Conservation (phyloP, 345 rosid genomes). For the Chamaenerion angustifolium region DNA sequence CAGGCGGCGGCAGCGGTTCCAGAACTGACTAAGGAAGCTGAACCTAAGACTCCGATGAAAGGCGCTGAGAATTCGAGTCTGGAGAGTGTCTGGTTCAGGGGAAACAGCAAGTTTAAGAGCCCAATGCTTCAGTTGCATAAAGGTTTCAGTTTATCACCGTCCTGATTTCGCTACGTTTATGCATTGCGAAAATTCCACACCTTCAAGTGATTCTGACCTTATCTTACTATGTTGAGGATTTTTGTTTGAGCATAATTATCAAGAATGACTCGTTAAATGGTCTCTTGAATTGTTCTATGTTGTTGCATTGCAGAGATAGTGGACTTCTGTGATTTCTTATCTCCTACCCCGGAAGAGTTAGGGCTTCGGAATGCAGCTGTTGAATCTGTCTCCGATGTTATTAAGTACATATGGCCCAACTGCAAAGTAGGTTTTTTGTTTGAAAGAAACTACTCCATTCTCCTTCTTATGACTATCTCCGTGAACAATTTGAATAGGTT, state of each 20-base stretch:
- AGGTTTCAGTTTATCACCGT: slow-evolving; percentile 22
- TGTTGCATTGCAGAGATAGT: slow-evolving; percentile 48
- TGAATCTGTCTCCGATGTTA: slow-evolving; percentile 44
- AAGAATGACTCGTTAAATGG: background rate
- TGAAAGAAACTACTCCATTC: background rate
- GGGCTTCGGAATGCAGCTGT: slow-evolving; percentile 49
- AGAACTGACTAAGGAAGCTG: slow-evolving; percentile 12
- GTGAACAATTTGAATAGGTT: background rate
- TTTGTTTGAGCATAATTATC: background rate
- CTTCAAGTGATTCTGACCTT: background rate
- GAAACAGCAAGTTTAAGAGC: slow-evolving; percentile 48
- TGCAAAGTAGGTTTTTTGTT: slow-evolving; percentile 35
- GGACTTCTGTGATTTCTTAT: slow-evolving; percentile 68
- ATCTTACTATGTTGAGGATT: too few relatives aligned
- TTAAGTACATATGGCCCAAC: slow-evolving; percentile 82
- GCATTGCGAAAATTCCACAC: background rate
- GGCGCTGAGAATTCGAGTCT: slow-evolving; percentile 11
- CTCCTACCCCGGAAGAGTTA: slow-evolving; percentile 70
- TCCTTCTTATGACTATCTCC: background rate
- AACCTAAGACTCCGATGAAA: slow-evolving; percentile 21
- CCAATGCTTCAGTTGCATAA: slow-evolving; percentile 93
- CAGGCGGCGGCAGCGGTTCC: slow-evolving; percentile 7
- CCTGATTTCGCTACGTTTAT: background rate
- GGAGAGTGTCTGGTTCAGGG: slow-evolving; percentile 66
- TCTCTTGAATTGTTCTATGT: background rate